Evolutionary conservation across 2,329 filamentous ascomycete species (phyloP).

Genomic region (Scleromitrula shiraiana): DNA sequence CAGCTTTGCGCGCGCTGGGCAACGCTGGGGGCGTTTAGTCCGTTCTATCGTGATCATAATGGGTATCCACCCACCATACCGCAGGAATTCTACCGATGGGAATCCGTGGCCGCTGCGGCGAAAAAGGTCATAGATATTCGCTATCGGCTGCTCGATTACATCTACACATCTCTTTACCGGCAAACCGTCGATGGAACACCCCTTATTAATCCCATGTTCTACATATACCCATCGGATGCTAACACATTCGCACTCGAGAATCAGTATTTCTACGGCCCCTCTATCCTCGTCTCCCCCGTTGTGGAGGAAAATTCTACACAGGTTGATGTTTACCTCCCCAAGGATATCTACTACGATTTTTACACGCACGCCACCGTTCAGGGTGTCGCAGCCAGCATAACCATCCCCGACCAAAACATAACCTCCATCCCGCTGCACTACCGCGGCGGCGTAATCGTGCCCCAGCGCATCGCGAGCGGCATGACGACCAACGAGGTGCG

Average conservation of each 20-base stretch:
- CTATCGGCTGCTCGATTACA: conserved; percentile 72
- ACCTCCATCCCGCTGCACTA: conserved; percentile 59
- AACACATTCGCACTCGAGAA: conserved; percentile 39
- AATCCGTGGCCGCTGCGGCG: conserved; percentile 53
- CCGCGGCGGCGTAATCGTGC: conserved; percentile 57
- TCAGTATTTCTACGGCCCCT: conserved; percentile 44
- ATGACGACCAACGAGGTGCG: conserved; percentile 59
- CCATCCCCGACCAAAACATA: conserved; percentile 33
- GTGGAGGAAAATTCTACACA: conserved; percentile 36
- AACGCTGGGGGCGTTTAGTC: conserved; percentile 61
- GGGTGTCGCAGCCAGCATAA: conserved; percentile 35
- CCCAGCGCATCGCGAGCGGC: conserved; percentile 45
- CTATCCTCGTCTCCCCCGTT: conserved; percentile 42
- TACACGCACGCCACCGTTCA: conserved; percentile 41
- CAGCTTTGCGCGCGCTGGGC: conserved; percentile 70
- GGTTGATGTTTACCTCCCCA: conserved; percentile 42
- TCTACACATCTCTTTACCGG: conserved; percentile 61
- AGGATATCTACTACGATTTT: conserved; percentile 42
- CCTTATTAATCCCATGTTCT: conserved; percentile 63
- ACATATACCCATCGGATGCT: conserved; percentile 51
- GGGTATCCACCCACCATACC: conserved; percentile 37
- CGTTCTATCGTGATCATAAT: conserved; percentile 72
- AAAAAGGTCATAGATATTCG: conserved; percentile 61
- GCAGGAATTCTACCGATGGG: conserved; percentile 70
- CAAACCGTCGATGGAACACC: conserved; percentile 56